Evolutionary conservation across 495 filamentous ascomycete genomes (phyloP), one percentile per base, ranked within the genome.

Genomic region (Neurospora hispaniola): DNA sequence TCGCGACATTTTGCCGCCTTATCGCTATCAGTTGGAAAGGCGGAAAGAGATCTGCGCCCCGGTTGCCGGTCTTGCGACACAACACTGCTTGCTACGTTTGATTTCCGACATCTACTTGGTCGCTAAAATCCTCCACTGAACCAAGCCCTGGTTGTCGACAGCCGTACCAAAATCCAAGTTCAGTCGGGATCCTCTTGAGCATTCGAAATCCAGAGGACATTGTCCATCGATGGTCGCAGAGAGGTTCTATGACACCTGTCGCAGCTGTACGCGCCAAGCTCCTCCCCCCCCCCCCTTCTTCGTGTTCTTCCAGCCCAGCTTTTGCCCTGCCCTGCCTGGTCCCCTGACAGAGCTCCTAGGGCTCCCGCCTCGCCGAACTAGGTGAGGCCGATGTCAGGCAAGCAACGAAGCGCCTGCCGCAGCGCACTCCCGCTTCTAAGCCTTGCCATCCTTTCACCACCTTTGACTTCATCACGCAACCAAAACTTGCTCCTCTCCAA

Each of bases 21-120:
- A 81, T 81, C 79, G 79, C 27, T 79, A 79, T 78, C 79, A 70
- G 69, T 35, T 40, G 70, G 71, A 73, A 48, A 69, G 69, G 42
- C 44, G 73, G 75, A 74, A 76, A 76, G 75, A 77, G 78, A 79
- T 80, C 76, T 77, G 72, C 74, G 74, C 46, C 75, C 74, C 69
- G 73, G 18, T 71, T 42, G 69, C 27, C 71, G 40, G 73, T 73
- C 69, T 59, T 69, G 71, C 74, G 59, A 59, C 71, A 66, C 71
- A 42, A 62, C 54, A 62, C 54, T 66, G 54, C 54, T 66, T 66
- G 54, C 54, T 66, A 66, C 54, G 54, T 66, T 66, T 66, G 27
- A 66, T 66, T 66, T 27, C 27, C 54, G 14, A 66, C 54, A 66
- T 35, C 54, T 27, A 66, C 54, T 66, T 66, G 27, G 54, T 66